Conservation (phyloP, 2,329 filamentous ascomycete species). For the Penicillium brevicompactum region DNA sequence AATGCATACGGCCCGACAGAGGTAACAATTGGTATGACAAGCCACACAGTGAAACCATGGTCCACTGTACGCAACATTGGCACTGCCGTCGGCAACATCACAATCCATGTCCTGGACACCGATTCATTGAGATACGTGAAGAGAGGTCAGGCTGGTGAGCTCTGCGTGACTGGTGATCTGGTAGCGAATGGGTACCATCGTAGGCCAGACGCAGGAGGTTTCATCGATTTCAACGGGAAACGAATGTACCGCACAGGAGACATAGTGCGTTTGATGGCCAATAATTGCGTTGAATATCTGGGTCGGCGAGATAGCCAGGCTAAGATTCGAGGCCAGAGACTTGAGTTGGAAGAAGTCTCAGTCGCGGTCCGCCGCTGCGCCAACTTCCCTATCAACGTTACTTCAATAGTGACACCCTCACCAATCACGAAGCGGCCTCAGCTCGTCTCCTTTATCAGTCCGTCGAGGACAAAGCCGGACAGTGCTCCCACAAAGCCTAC, state of each 20-base stretch:
- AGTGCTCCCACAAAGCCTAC: neutral
- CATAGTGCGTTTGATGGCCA: constrained; percentile 14
- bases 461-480: neutral
- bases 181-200: constrained; percentile 5
- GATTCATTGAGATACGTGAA: constrained; percentile 9
- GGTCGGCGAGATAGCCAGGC: constrained; percentile 10
- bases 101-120: constrained; percentile 8
- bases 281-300: constrained; percentile 13
- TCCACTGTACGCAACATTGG: constrained; percentile 15
- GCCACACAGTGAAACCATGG: constrained; percentile 7
- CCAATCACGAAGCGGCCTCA: constrained; percentile 17
- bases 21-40: constrained; percentile 15
- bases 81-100: constrained; percentile 13
- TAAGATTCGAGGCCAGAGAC: constrained; percentile 11
- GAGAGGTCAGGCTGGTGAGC: constrained; percentile 13
- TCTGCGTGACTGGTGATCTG: constrained; percentile 10
- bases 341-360: constrained; percentile 13
- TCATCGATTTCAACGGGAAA: constrained; percentile 2
- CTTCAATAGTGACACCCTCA: constrained; percentile 16
- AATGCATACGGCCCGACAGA: constrained; percentile 19
- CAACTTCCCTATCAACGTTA: constrained; percentile 10
- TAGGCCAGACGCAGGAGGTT: constrained; percentile 8
- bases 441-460: constrained; percentile 13
- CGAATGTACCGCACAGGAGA: constrained; percentile 13
- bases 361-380: constrained; percentile 10